These are phyloP conservation scores for Aristolochia contorta DNA, from an alignment of 164 flowering plant species.

Conservation along the genomic window DNA sequence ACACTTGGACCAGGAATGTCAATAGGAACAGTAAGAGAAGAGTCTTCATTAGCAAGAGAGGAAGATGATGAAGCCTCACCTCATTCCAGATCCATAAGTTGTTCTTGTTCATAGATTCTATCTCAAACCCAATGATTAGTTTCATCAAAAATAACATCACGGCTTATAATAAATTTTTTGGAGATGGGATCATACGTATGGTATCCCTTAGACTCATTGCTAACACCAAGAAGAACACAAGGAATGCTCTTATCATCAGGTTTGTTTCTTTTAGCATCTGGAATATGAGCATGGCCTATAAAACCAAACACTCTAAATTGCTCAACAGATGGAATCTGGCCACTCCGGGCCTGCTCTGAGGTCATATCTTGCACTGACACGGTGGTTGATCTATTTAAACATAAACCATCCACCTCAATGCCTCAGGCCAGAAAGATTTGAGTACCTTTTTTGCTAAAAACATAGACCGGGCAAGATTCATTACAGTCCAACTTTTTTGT, in stretches of 20 bases:
- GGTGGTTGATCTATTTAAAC: neutral
- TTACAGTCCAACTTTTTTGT: neutral
- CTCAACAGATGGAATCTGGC: neutral
- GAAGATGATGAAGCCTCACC: too few relatives aligned
- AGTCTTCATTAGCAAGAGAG: too few relatives aligned
- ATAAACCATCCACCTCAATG: neutral
- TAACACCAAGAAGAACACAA: neutral
- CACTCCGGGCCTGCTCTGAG: neutral
- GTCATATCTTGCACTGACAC: neutral
- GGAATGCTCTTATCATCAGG: neutral
- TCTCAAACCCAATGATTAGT: too few relatives aligned
- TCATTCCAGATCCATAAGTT: too few relatives aligned
- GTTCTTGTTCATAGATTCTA: too few relatives aligned
- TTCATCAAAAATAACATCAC: too few relatives aligned
- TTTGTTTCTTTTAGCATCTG: neutral
- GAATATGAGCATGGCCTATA: neutral
- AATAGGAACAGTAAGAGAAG: too few relatives aligned
- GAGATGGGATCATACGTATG: neutral
- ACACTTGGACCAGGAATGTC: too few relatives aligned
- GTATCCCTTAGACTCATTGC: neutral
- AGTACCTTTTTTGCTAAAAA: neutral
- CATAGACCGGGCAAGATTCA: neutral
- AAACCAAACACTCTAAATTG: neutral
- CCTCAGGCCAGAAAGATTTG: neutral
- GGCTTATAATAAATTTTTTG: neutral